A percentile compares a stretch with the other conserved stretches of the same genome.
Evolutionary conservation across 768 basidiomycete genomes (phyloP).

Genomic region (Leccinum barrowsii): DNA sequence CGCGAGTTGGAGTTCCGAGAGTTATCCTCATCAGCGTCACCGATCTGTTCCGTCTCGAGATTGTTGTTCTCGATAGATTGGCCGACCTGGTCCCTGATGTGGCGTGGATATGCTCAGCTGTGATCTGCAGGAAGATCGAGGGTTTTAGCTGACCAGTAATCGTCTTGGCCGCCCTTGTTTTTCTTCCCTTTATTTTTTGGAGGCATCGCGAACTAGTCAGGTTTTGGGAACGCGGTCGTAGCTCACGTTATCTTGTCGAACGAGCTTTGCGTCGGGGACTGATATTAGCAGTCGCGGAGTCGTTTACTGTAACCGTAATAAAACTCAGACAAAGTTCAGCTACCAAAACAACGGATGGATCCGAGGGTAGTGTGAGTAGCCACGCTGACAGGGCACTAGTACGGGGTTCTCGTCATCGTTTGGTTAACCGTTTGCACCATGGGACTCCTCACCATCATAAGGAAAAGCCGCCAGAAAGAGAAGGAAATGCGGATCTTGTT

Average conservation of each 20-base stretch:
- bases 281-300: constrained; percentile 4
- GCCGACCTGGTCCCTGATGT: constrained; percentile 60
- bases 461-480: constrained; percentile 94
- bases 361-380: neutral
- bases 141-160: constrained; percentile 57
- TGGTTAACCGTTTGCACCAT: constrained; percentile 36
- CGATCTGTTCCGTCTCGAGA: constrained; percentile 25
- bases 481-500: constrained; percentile 96
- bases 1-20: constrained; percentile 27
- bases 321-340: neutral
- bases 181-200: constrained; percentile 86
- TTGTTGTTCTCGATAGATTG: constrained; percentile 49
- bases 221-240: neutral
- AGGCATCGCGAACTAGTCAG: constrained; percentile 29
- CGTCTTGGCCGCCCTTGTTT: constrained; percentile 75
- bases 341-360: neutral
- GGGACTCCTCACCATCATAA: constrained; percentile 95
- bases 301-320: neutral
- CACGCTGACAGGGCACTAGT: neutral
- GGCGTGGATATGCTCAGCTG: constrained; percentile 11
- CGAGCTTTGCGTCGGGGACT: constrained; percentile 8
- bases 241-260: constrained; percentile 17
- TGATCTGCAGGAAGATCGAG: constrained; percentile 16
- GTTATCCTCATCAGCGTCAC: constrained; percentile 43
- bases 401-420: neutral